A percentile compares a stretch with the other conserved stretches of the same genome.
These are phyloP conservation scores for Trametes maxima DNA, from an alignment of 768 basidiomycete species.

Conservation along the genomic window DNA sequence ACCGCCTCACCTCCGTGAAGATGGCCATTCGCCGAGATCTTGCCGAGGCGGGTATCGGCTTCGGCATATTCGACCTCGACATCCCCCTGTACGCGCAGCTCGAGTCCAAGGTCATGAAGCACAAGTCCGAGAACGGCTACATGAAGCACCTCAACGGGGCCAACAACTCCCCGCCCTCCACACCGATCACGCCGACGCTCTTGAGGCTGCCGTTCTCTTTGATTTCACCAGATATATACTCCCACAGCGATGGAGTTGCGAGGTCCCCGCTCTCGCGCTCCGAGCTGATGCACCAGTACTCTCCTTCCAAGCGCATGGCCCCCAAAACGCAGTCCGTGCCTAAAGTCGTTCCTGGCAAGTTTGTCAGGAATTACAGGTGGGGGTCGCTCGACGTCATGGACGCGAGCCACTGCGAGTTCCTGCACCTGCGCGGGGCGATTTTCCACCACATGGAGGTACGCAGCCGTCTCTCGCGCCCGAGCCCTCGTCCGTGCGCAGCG, in stretches of 20 bases:
- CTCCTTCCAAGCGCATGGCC: constrained; percentile 52
- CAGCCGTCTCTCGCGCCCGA: background rate
- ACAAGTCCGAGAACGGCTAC: constrained; percentile 41
- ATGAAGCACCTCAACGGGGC: constrained; percentile 61
- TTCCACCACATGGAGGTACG: constrained; percentile 87
- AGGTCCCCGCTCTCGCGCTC: constrained; percentile 61
- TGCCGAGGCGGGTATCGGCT: constrained; percentile 83
- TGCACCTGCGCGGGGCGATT: constrained; percentile 73
- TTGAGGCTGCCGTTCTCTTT: constrained; percentile 81
- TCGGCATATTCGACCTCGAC: constrained; percentile 87
- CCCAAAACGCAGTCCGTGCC: constrained; percentile 35
- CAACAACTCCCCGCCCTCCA: constrained; percentile 64
- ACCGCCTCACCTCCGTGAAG: constrained; percentile 79
- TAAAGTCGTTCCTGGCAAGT: constrained; percentile 63
- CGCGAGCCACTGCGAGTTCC: constrained; percentile 78
- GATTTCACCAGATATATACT: constrained; percentile 81
- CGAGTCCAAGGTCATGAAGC: constrained; percentile 26
- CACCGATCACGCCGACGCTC: constrained; percentile 61
- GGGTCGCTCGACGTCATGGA: constrained; percentile 82
- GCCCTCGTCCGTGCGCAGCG: constrained; percentile 2
- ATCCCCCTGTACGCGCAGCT: constrained; percentile 40
- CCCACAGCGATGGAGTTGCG: constrained; percentile 79
- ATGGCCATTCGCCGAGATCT: constrained; percentile 79
- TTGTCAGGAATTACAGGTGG: constrained; percentile 79
- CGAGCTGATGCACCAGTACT: constrained; percentile 75